Evolutionary conservation across 2,329 filamentous ascomycete genomes (phyloP), one percentile per base, ranked within the genome.

Genomic region (Aspergillus tanneri): DNA sequence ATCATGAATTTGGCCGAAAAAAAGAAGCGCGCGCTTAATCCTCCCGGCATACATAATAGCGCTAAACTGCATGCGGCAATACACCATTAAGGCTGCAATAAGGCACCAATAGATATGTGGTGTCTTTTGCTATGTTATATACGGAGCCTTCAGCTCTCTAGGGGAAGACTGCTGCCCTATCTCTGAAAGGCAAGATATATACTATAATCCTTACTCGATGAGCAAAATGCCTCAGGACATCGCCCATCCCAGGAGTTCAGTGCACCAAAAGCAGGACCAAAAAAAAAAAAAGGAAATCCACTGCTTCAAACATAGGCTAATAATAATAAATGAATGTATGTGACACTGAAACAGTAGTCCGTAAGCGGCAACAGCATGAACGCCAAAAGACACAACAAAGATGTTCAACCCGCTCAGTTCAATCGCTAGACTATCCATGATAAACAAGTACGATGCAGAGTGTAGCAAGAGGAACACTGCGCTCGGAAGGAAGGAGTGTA

Each of bases 371-470:
- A 45, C 36, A 46, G 34, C 49, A 49, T 25, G 36, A 55, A 60
- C 54, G 52, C 58, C 60, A 52, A 43, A 43, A 47, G 39, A 49
- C 43, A 40, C 49, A 46, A 43, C 52, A 57, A 53, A 58, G 47
- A 52, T 52, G 52, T 53, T 54, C 59, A 59, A 60, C 54, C 58
- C 61, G 59, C 58, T 62, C 52, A 62, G 48, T 57, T 62, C 56
- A 58, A 59, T 61, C 61, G 61, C 61, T 64, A 61, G 52, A 62
- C 53, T 59, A 57, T 60, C 56, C 59, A 60, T 59, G 49, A 59
- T 50, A 53, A 61, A 56, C 43, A 50, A 56, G 43, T 50, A 55
- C 39, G 52, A 53, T 52, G 50, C 49, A 54, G 46, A 54, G 45
- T 39, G 49, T 40, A 53, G 43, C 36, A 44, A 35, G 46, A 50